Conservation (phyloP, 306 rosid species). For the Delonix regia region DNA sequence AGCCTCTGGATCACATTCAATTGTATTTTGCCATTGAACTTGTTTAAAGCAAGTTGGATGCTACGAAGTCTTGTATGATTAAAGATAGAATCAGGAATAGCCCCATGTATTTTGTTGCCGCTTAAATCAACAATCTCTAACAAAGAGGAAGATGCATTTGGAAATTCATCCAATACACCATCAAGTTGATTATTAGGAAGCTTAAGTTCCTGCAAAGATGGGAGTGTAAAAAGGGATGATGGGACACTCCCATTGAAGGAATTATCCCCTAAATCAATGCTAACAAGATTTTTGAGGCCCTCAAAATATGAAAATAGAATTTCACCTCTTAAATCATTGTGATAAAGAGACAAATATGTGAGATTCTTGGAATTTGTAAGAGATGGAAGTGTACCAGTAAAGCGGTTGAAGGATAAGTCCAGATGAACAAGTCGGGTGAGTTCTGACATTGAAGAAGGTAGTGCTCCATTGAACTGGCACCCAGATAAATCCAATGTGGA, state of each 20-base stretch:
- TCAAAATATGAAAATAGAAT: not conserved
- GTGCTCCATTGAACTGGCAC: not conserved
- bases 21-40: not conserved
- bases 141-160: not conserved
- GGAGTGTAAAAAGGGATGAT: not conserved
- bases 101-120: conserved; percentile 41
- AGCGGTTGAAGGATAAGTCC: not conserved
- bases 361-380: not conserved
- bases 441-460: not conserved
- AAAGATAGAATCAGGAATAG: conserved; percentile 17
- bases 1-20: not conserved
- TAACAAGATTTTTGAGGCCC: not conserved
- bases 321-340: not conserved
- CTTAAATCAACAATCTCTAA: conserved; percentile 35
- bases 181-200: conserved; percentile 19
- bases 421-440: conserved; percentile 5
- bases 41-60: conserved; percentile 48
- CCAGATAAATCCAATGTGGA: conserved; percentile 8
- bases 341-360: not conserved
- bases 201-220: not conserved
- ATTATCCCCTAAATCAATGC: not conserved
- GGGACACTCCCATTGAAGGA: conserved; percentile 14
- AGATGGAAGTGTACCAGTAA: too few species aligned
- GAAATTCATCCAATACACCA: not conserved
- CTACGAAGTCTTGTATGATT: not conserved